Percentiles rank a stretch among this genome's conserved stretches.
phyloP scores from a whole-genome alignment of 129 eudicot species.

The Glebionis coronaria region DNA sequence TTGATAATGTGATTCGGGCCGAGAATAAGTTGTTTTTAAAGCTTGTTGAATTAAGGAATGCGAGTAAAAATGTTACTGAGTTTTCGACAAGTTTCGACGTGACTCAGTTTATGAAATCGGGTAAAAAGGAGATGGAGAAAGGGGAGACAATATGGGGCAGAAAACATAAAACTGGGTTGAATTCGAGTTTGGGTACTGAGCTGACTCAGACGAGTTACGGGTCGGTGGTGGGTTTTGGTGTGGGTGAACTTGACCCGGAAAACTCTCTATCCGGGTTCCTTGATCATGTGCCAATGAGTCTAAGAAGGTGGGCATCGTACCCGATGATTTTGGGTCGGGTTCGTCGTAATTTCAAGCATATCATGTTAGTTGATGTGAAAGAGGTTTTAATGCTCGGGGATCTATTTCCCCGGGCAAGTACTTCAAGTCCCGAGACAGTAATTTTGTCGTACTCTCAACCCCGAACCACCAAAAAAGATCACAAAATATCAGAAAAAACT shows the following conservation, averaged over 20 bases:
- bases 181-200: conserved; percentile 37
- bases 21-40: conserved; percentile 49
- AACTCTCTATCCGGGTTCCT: conserved; percentile 72
- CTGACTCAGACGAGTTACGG: conserved; percentile 62
- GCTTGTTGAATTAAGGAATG: conserved; percentile 25
- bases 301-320: conserved; percentile 86
- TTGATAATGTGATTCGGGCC: conserved; percentile 31
- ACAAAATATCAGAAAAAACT: conserved; percentile 23
- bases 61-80: background rate
- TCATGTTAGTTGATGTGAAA: conserved; percentile 56
- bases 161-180: conserved; percentile 26
- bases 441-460: conserved; percentile 9
- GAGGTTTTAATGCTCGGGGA: conserved; percentile 60
- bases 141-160: conserved; percentile 81
- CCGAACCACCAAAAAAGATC: conserved; percentile 33
- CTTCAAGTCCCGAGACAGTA: conserved; percentile 59
- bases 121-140: conserved; percentile 34
- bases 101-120: conserved; percentile 44
- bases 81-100: conserved; percentile 39
- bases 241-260: conserved; percentile 87
- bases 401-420: conserved; percentile 59
- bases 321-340: conserved; percentile 86
- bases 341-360: conserved; percentile 61
- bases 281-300: conserved; percentile 64
- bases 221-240: conserved; percentile 73